phyloP scores from a whole-genome alignment of 2,329 filamentous ascomycete genomes.

The Cladophialophora carrionii region DNA sequence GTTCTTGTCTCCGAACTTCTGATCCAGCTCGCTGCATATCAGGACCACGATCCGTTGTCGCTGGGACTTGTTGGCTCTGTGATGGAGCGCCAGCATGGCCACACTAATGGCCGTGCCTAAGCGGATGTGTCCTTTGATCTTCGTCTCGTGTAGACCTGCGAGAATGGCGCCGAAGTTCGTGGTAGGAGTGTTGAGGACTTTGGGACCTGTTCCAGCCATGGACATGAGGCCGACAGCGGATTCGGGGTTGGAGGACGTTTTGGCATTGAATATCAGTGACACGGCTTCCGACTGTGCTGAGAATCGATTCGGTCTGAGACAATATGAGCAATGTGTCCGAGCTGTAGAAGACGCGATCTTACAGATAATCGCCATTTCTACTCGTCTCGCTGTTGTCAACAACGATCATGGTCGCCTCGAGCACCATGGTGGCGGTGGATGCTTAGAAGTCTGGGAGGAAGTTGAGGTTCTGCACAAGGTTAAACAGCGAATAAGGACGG shows the following conservation, averaged over 20 bases:
- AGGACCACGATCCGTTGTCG: conserved; percentile 96
- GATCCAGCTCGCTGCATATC: conserved; percentile 79
- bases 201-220: conserved; percentile 96
- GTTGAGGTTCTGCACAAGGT: neutral
- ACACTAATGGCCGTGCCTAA: conserved; percentile 94
- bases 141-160: conserved; percentile 87
- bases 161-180: conserved; percentile 95
- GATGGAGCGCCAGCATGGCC: conserved; percentile 88
- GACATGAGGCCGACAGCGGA: conserved; percentile 98
- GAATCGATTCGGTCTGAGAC: conserved; percentile 79
- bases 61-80: conserved; percentile 96
- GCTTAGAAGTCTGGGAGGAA: neutral
- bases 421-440: conserved; percentile 75
- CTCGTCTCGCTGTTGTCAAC: conserved; percentile 99
- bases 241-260: conserved; percentile 93
- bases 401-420: conserved; percentile 98
- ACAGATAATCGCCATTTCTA: conserved; percentile 89
- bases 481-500: neutral
- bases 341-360: conserved; percentile 33
- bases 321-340: neutral
- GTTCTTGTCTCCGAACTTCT: conserved; percentile 46
- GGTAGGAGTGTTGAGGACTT: conserved; percentile 94
- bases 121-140: conserved; percentile 87
- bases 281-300: conserved; percentile 95
- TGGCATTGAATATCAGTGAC: conserved; percentile 91